Evolutionary conservation across 2,329 filamentous ascomycete species (phyloP).

Genomic region (Orbilia quercus): DNA sequence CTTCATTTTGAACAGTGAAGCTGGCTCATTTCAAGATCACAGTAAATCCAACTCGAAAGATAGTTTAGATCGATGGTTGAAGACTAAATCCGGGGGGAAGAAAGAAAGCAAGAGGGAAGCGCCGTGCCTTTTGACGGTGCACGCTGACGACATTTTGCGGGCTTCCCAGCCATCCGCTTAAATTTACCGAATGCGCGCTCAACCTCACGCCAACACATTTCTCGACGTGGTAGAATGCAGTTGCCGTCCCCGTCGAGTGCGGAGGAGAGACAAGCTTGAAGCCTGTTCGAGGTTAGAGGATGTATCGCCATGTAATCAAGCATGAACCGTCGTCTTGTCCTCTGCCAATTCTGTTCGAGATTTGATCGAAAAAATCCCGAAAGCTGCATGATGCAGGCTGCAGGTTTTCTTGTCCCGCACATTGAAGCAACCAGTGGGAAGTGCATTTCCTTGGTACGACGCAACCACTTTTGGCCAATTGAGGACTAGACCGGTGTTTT

Average conservation of each 20-base stretch:
- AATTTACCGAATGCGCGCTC: slow-evolving; percentile 20
- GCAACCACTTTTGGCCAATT: slow-evolving; percentile 17
- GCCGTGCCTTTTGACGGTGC: slow-evolving; percentile 2
- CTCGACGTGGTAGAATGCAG: not conserved
- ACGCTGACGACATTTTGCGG: slow-evolving; percentile 33
- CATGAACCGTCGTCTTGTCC: too few relatives aligned
- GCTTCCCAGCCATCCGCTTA: slow-evolving; percentile 48
- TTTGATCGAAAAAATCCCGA: too few relatives aligned
- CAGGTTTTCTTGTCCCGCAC: not conserved
- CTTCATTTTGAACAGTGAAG: slow-evolving; percentile 29
- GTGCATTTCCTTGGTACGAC: slow-evolving; percentile 22
- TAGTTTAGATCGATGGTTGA: not conserved
- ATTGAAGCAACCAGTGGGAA: not conserved
- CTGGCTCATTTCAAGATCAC: slow-evolving; percentile 3
- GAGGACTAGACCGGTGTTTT: slow-evolving; percentile 9
- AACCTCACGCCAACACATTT: slow-evolving; percentile 39
- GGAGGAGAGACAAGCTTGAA: too few relatives aligned
- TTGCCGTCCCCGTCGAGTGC: too few relatives aligned
- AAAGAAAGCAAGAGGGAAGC: not conserved
- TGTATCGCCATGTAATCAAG: too few relatives aligned
- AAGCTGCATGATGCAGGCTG: not conserved
- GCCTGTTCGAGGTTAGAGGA: too few relatives aligned
- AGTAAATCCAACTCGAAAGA: not conserved
- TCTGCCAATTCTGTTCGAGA: too few relatives aligned
- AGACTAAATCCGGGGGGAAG: slow-evolving; percentile 14